phyloP scores from a whole-genome alignment of 768 basidiomycete species.

The Mycena rosella region DNA sequence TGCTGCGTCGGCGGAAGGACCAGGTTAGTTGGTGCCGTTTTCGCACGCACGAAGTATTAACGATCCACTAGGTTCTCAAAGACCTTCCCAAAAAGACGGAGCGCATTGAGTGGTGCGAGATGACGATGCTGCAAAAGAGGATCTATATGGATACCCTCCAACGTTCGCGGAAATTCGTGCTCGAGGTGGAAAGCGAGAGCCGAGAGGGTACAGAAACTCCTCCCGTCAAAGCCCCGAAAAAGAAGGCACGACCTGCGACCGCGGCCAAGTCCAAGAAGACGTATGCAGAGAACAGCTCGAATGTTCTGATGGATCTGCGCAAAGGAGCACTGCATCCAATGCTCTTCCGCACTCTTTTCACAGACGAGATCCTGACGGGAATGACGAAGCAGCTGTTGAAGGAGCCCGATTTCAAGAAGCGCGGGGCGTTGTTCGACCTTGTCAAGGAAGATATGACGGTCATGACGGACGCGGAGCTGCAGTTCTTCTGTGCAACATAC shows the following conservation, averaged over 20 bases:
- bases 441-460: slow-evolving; percentile 98
- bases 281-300: slow-evolving; percentile 86
- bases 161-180: slow-evolving; percentile 84
- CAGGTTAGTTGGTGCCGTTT: slow-evolving; percentile 63
- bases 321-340: slow-evolving; percentile 98
- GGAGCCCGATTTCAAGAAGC: slow-evolving; percentile 92
- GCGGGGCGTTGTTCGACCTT: slow-evolving; percentile 81
- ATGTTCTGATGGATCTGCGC: slow-evolving; percentile 97
- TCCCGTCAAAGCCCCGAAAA: slow-evolving; percentile 51
- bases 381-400: slow-evolving; percentile 89
- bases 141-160: slow-evolving; percentile 90
- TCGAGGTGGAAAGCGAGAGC: slow-evolving; percentile 57
- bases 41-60: slow-evolving; percentile 5
- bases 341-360: slow-evolving; percentile 90
- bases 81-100: slow-evolving; percentile 95
- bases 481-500: slow-evolving; percentile 86
- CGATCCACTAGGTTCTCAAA: slow-evolving; percentile 79
- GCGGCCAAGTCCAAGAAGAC: slow-evolving; percentile 58
- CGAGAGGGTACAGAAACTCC: slow-evolving; percentile 40
- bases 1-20: slow-evolving; percentile 95
- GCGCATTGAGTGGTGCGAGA: slow-evolving; percentile 94
- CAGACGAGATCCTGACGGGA: slow-evolving; percentile 77
- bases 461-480: slow-evolving; percentile 98
- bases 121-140: slow-evolving; percentile 85
- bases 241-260: slow-evolving; percentile 49